Percentiles rank a stretch among this genome's conserved stretches.
Evolutionary conservation across 78 protist species (phyloP).

Genomic region (Dictyostelium capitatum): DNA sequence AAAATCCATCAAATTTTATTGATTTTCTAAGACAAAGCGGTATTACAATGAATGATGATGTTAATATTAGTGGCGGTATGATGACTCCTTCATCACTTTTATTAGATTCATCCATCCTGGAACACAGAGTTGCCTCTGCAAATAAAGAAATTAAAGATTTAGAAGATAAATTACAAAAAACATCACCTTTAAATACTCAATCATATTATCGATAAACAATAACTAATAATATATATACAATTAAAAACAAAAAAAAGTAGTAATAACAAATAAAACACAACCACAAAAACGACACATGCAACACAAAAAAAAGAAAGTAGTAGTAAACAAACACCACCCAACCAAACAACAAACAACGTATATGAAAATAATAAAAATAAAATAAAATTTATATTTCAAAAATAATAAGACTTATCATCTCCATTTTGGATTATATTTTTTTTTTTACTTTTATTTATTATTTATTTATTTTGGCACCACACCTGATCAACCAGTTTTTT

Average conservation of each 20-base stretch:
- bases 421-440: background rate
- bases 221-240: background rate
- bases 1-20: constrained; percentile 3
- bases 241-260: background rate
- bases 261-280: background rate
- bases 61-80: background rate
- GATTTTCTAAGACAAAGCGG: constrained; percentile 35
- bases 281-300: background rate
- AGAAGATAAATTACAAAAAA: constrained; percentile 58
- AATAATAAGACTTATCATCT: background rate
- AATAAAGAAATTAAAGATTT: constrained; percentile 63
- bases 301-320: background rate
- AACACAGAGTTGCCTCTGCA: constrained; percentile 32
- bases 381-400: background rate
- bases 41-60: background rate
- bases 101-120: constrained; percentile 1
- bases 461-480: background rate
- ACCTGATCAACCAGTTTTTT: no score
- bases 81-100: background rate
- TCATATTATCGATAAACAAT: constrained; percentile 4
- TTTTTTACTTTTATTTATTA: background rate
- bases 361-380: background rate
- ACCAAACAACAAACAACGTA: no score
- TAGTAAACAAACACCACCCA: background rate
- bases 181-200: constrained; percentile 34